Conservation (phyloP, 345 rosid genomes). For the Sisymbrium irio region DNA sequence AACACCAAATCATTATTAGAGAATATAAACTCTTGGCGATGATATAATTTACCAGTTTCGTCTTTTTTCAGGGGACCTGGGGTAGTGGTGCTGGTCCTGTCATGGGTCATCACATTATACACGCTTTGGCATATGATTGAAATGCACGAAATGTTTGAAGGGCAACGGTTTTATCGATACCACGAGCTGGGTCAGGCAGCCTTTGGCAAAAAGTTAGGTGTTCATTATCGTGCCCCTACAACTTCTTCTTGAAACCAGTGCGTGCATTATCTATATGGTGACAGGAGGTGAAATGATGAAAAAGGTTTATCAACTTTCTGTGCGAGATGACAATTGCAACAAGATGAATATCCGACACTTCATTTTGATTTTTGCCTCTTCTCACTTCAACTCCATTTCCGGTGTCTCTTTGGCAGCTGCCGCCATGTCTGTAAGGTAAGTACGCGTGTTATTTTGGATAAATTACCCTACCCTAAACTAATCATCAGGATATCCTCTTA, state of each 20-base stretch:
- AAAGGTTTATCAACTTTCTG: conserved; percentile 47
- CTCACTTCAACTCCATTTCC: conserved; percentile 75
- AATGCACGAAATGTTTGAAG: conserved; percentile 87
- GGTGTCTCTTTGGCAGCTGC: conserved; percentile 80
- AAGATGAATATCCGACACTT: conserved; percentile 43
- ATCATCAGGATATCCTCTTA: too few relatives aligned
- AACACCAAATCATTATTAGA: background rate
- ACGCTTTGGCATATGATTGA: conserved; percentile 90
- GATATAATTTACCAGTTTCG: background rate
- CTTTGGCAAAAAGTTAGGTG: conserved; percentile 69
- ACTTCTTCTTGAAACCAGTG: conserved; percentile 54
- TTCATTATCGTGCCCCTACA: conserved; percentile 77
- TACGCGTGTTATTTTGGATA: too few relatives aligned
- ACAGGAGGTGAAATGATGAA: conserved; percentile 65
- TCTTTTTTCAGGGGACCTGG: conserved; percentile 65
- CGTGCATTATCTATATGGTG: conserved; percentile 67
- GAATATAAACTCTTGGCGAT: background rate
- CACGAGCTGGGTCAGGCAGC: conserved; percentile 81
- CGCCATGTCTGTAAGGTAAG: conserved; percentile 63
- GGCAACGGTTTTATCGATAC: conserved; percentile 70
- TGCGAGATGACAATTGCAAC: conserved; percentile 33
- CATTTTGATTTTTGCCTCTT: conserved; percentile 74
- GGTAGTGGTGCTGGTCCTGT: conserved; percentile 50
- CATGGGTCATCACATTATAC: conserved; percentile 71
- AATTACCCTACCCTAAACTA: too few relatives aligned